Evolutionary conservation across 2,329 filamentous ascomycete genomes (phyloP), one percentile per base, ranked within the genome.

Genomic region (Aspergillus pseudotamarii): DNA sequence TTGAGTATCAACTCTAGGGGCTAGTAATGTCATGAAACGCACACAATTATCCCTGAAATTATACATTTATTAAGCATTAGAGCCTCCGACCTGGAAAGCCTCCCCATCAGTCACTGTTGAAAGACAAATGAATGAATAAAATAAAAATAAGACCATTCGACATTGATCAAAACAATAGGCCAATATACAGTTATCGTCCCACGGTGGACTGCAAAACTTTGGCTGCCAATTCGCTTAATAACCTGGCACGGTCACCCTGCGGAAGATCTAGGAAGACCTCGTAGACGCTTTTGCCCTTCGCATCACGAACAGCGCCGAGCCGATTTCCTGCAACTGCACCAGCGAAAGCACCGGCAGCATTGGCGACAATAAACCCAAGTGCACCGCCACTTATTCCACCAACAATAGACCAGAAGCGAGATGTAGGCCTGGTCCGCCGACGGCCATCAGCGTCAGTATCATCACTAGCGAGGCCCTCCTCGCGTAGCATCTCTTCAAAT

Each of bases 201-300:
- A 78, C 71, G n/a, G 75, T 76, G 57, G 76, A 72, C 58, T 79
- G 78, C 75, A 97, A 94, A 1, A 97, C 90, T 78, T 92, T 94
- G 34, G 89, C 88, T 1, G 94, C 94, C 73, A 98, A 79, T 78
- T 96, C 91, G 74, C 89, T 91, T 65, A 98, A 82, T 72, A 99
- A 79, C 76, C 88, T 89, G 60, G 93, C 89, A 73, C 92, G 91
- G 73, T 97, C 94, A 57, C 84, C 85, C 78, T 93, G 91, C 57
- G 93, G 93, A 73, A 99, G 82, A 71, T 97, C 91, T 83, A 92
- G 73, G 76, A 94, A 98, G 19, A 97, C 95, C 32, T 89, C 84
- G 78, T 96, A 98, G 6, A 99, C 95, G 74, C 92, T 96, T 88
- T 97, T 98, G 26, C 94, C 94, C 79, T 89, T 93, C 36, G 91